Conservation (phyloP, 2,329 filamentous ascomycete genomes). For the Xylaria sp. region DNA sequence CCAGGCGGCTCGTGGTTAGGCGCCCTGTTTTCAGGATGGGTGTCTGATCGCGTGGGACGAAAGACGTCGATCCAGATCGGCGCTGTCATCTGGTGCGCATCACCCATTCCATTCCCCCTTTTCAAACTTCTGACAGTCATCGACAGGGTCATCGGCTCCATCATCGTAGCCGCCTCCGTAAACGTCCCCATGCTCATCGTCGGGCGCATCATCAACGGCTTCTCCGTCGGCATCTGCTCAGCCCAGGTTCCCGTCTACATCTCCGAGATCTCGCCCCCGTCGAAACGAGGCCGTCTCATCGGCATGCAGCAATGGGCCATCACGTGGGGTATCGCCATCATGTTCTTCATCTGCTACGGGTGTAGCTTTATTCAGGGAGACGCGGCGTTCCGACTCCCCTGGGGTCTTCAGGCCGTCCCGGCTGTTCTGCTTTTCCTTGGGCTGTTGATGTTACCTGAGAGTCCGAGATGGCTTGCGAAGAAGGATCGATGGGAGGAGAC, state of each 20-base stretch:
- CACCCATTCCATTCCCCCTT: neutral
- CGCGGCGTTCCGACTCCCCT: conserved; percentile 46
- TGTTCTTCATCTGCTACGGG: conserved; percentile 46
- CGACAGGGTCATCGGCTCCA: conserved; percentile 44
- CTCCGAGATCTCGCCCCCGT: conserved; percentile 54
- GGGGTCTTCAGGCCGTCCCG: conserved; percentile 44
- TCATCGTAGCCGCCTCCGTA: conserved; percentile 41
- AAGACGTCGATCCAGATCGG: conserved; percentile 49
- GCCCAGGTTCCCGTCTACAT: conserved; percentile 69
- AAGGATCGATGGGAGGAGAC: conserved; percentile 44
- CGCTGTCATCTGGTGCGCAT: conserved; percentile 44
- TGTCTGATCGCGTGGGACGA: conserved; percentile 49
- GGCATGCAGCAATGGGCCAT: conserved; percentile 43
- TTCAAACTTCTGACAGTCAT: conserved; percentile 6
- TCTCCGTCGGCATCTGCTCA: conserved; percentile 67
- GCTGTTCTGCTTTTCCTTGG: conserved; percentile 39
- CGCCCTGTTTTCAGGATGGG: conserved; percentile 52
- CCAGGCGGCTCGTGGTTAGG: conserved; percentile 65
- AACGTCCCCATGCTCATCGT: conserved; percentile 56
- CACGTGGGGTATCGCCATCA: conserved; percentile 44
- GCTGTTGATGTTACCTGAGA: conserved; percentile 42
- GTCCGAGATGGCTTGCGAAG: conserved; percentile 47
- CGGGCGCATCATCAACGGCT: conserved; percentile 65
- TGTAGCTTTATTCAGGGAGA: conserved; percentile 39
- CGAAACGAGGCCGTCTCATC: conserved; percentile 40